Base-by-base conservation (phyloP, 495 filamentous ascomycete species). In the Bryoglossum gracile region DNA sequence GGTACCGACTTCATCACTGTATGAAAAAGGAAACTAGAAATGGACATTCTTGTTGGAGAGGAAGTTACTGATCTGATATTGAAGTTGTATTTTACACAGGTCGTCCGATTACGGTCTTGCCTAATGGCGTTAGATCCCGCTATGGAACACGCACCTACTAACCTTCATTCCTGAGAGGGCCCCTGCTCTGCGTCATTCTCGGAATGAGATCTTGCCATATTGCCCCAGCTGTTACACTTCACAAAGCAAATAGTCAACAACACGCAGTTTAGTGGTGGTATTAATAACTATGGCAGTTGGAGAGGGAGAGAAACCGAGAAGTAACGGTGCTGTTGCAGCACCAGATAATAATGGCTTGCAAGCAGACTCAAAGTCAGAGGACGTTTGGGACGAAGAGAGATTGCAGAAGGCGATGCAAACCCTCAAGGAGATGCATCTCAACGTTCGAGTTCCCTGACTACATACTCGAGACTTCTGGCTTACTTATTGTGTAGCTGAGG, bases 401-500 rank as follows among this genome's bases (percentile, higher is more conserved):
- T 40, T 62, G 4, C 53, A 58, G 37, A 36, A 56, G 38, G 55
- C 49, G 3, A 50, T 62, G 53, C 38, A 53, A 3, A 49, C 26
- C 0, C 30, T 59, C 13, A 59, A 62, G 41, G 59, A 62, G 19
- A 62, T 62, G 56, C 53, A 62, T 37, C 59, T 59, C 14, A 51
- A 62, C 32, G 59, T 62, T 41, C 18, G 21, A 2, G 8, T n/a
- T 11, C 30, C 18, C 35, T 10, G 16, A 9, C 9, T 25, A 28
- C 22, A 21, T 35, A 10, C 5, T n/a, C 0, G 38, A 41, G n/a
- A 6, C 18, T 19, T 50, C 28, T 35, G 25, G 17, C 52, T 50
- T 3, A 49, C 21, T 23, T 38, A n/a, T 41, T 18, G 18, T 40
- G 2, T 39, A 74, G 72, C 61, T 72, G 16, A 58, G 68, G 39